Base-by-base conservation (phyloP, 2,329 filamentous ascomycete species). In the Neonectria coccinea region DNA sequence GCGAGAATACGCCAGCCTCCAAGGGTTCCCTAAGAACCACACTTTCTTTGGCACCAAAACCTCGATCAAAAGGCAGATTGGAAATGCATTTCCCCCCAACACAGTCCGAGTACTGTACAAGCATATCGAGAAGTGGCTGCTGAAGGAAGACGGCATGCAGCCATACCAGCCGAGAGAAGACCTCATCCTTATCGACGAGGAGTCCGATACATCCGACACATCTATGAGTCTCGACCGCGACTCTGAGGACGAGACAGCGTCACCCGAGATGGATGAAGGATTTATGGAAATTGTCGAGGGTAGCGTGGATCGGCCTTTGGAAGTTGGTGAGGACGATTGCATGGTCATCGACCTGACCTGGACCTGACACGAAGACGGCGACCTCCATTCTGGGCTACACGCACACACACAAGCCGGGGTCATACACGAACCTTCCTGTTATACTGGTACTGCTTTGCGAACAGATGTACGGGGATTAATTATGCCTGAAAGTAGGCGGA, bases 51-150 rank as follows among this genome's bases (percentile, higher is more conserved):
- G 78, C 0, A 80, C 76, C 0, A 75, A 77, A 18, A 78, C 75
- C 1, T 76, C 73, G 14, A 79, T 87, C 16, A 85, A 85, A 68
- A 85, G 82, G 67, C 91, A 94, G 74, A 92, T 95, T 67, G 92
- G 92, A 0, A 95, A 96, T 72, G 92, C 92, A 0, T 93, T 95
- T 16, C 91, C 93, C 0, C 88, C 92, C 0, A 79, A 79, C 29
- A 84, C 85, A 0, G 87, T 87, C 3, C 77, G 78, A 27, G 77
- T 83, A 0, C 71, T 88, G 0, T 87, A 84, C 65, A 73, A 75
- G n/a, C 83, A 86, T 53, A 70, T 88, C 9, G 76, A 81, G 18
- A 66, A 74, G 8, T 85, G 81, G 78, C 72, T 88, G 1, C 74
- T 85, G 14, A 66, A 74, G 1, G 72, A 80, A 20, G 86, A 88